These are phyloP conservation scores for Claviceps humidiphila DNA, from an alignment of 2,329 filamentous ascomycete genomes.

Conservation along the genomic window DNA sequence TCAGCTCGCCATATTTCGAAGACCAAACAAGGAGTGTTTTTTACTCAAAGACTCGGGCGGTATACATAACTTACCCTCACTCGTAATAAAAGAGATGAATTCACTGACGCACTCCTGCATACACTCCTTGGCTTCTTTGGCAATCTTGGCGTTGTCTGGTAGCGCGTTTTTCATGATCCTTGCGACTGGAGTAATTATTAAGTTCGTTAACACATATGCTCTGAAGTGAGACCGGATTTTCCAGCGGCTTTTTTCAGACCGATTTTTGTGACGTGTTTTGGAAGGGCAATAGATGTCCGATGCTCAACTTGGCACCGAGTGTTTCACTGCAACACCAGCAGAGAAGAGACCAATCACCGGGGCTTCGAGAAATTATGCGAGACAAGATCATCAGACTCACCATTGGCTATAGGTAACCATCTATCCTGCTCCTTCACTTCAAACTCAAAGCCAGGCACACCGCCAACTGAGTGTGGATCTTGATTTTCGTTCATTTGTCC, in stretches of 20 bases:
- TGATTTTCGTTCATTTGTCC: slow-evolving; percentile 82
- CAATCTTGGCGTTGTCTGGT: slow-evolving; percentile 96
- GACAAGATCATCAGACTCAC: slow-evolving; percentile 48
- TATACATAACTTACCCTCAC: slow-evolving; percentile 60
- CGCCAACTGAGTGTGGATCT: slow-evolving; percentile 58
- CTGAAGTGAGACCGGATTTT: slow-evolving; percentile 36
- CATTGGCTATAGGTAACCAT: slow-evolving; percentile 99
- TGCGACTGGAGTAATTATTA: slow-evolving; percentile 72
- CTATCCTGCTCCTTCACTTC: slow-evolving; percentile 99
- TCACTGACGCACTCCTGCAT: slow-evolving; percentile 99
- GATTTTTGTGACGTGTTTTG: slow-evolving; percentile 48
- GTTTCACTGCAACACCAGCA: neutral
- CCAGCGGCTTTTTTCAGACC: slow-evolving; percentile 34
- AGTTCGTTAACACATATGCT: slow-evolving; percentile 78
- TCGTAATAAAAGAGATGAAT: slow-evolving; percentile 99
- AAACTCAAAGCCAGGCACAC: slow-evolving; percentile 68
- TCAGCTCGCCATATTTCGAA: neutral
- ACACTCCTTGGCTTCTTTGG: slow-evolving; percentile 97
- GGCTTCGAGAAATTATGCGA: slow-evolving; percentile 7
- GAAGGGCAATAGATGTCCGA: slow-evolving; percentile 17
- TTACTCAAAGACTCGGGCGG: neutral
- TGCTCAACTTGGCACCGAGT: slow-evolving; percentile 13
- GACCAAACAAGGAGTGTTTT: neutral
- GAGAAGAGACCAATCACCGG: neutral
- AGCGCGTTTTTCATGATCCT: slow-evolving; percentile 98